Base-by-base conservation (phyloP, 1,139 yeast species). In the Spathaspora sp. region DNA sequence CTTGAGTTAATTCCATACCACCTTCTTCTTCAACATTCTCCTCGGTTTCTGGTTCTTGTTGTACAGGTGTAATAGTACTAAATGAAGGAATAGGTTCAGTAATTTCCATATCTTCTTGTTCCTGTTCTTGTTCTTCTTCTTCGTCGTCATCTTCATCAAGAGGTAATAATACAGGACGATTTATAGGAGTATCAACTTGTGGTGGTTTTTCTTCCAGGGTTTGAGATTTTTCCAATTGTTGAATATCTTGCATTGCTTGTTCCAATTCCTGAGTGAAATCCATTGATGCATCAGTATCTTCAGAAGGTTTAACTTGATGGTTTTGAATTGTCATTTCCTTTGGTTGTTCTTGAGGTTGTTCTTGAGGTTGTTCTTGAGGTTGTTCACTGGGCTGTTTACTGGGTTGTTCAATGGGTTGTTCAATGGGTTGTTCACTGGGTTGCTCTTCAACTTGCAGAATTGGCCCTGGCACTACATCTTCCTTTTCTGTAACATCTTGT, bases 1-100 rank as follows among this genome's bases (percentile, higher is more conserved):
- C 43, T 43, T 57, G 57, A 15, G 60, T 55, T 27, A 53, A 43
- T 34, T 55, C 60, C 59, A 57, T 55, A 10, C 49, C 58, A 17
- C 45, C 54, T 5, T 43, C 44, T 17, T 43, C 44, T 17, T 38
- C 42, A 17, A 15, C 37, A 20, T 29, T 16, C 27, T 33, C 16
- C 27, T 41, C 8, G 27, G 7, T 10, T 29, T 39, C 6, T 27
- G 36, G 4, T n/a, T n/a, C 13, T 23, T 8, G 10, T 31, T 33
- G 9, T 45, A 26, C 10, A 16, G 16, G 23, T 34, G 7, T 13
- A n/a, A 16, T 13, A n/a, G 18, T 13, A n/a, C 6, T 13, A 29
- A 29, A n/a, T 3, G 13, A 9, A 7, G 20, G 20, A 10, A 44
- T 41, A 7, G 51, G 53, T 13, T 52, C 56, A 2, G 59, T 56